Conservation (phyloP, 345 rosid species). For the Triadica sebifera region DNA sequence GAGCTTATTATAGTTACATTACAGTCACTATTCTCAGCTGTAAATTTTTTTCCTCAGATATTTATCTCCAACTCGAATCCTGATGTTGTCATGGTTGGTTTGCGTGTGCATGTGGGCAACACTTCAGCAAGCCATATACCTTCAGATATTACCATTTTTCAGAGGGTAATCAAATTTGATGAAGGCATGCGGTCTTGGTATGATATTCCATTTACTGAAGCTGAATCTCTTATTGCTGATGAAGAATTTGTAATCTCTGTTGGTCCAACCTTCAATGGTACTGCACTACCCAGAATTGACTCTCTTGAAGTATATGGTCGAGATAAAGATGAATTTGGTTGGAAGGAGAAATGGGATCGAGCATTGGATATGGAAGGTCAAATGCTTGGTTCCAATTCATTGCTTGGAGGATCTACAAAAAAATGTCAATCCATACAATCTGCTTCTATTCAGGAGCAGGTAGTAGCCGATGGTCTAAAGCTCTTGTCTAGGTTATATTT, state of each 20-base stretch:
- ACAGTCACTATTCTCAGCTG: not conserved
- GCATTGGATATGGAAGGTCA: conserved; percentile 94
- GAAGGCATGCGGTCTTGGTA: conserved; percentile 98
- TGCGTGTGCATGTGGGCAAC: conserved; percentile 91
- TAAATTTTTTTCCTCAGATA: conserved; percentile 43
- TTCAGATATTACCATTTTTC: conserved; percentile 79
- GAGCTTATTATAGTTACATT: not conserved
- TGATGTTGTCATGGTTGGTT: conserved; percentile 96
- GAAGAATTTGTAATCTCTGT: conserved; percentile 84
- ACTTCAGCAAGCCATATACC: conserved; percentile 90
- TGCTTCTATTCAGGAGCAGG: conserved; percentile 81
- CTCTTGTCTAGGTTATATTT: conserved; percentile 71
- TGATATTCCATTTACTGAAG: conserved; percentile 92
- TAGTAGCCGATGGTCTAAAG: conserved; percentile 84
- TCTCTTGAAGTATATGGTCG: conserved; percentile 94
- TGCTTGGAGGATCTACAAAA: conserved; percentile 61
- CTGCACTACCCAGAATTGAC: conserved; percentile 80
- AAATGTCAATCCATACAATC: conserved; percentile 63
- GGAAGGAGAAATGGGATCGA: conserved; percentile 97
- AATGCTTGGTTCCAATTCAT: conserved; percentile 74
- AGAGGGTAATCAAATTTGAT: conserved; percentile 87
- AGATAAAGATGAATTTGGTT: conserved; percentile 98
- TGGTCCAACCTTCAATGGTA: conserved; percentile 81
- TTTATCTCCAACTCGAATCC: conserved; percentile 89
- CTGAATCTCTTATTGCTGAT: conserved; percentile 96